Conservation (phyloP, 306 rosid species). For the Aeschynomene evenia region DNA sequence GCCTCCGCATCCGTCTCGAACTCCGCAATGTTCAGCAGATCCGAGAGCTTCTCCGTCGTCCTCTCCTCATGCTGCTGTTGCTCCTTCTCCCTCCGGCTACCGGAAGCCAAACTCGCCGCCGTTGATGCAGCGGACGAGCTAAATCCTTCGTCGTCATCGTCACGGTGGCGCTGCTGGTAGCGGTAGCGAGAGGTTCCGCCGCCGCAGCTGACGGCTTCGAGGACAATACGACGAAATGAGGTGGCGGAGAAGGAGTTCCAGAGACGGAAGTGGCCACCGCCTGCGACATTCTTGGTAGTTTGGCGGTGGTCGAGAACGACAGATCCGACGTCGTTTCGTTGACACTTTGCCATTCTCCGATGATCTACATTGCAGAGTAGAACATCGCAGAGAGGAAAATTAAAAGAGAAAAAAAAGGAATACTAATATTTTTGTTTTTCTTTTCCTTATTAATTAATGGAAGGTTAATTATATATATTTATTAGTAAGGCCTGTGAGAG, state of each 20-base stretch:
- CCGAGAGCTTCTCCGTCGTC: slow-evolving; percentile 77
- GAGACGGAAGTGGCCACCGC: slow-evolving; percentile 50
- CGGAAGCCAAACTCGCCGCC: slow-evolving; percentile 23
- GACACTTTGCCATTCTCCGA: slow-evolving; percentile 72
- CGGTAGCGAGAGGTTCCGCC: slow-evolving; percentile 64
- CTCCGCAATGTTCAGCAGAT: slow-evolving; percentile 70
- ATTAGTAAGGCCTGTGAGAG: no score
- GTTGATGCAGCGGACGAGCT: neutral
- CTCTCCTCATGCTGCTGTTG: slow-evolving; percentile 17
- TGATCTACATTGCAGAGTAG: slow-evolving; percentile 48
- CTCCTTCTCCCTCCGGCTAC: slow-evolving; percentile 23
- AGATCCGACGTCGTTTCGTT: slow-evolving; percentile 64
- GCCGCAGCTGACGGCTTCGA: slow-evolving; percentile 88
- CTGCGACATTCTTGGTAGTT: slow-evolving; percentile 19
- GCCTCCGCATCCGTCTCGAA: slow-evolving; percentile 45
- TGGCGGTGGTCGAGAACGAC: slow-evolving; percentile 48
- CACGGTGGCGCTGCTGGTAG: slow-evolving; percentile 29
- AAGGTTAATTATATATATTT: neutral
- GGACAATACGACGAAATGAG: slow-evolving; percentile 62
- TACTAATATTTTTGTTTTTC: neutral
- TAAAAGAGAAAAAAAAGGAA: neutral
- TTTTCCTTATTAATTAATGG: neutral
- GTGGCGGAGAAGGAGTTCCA: slow-evolving; percentile 56
- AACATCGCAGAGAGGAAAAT: slow-evolving; percentile 2
- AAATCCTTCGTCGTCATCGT: neutral